These are phyloP conservation scores for Stevia rebaudiana DNA, from an alignment of 140 eudicot species.

Conservation along the genomic window DNA sequence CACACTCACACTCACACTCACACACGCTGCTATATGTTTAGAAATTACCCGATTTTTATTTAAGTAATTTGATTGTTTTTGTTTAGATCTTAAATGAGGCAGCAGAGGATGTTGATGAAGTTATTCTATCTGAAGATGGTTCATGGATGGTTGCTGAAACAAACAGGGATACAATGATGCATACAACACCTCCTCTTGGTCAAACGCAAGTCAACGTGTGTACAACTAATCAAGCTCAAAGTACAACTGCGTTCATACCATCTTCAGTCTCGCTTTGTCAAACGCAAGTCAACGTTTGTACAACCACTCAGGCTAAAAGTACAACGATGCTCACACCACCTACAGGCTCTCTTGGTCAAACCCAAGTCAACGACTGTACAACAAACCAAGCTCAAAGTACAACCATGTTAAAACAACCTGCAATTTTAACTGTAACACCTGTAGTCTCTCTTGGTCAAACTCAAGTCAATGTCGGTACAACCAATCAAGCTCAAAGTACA, in stretches of 20 bases:
- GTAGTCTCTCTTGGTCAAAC: constrained; percentile 2
- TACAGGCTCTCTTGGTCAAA: background rate
- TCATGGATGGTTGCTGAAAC: constrained; percentile 31
- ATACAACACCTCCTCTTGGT: background rate
- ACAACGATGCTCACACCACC: background rate
- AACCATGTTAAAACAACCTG: background rate
- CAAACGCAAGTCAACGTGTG: background rate
- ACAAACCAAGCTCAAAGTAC: constrained; percentile 1
- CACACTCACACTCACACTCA: background rate
- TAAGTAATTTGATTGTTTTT: constrained; percentile 1
- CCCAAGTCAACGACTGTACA: background rate
- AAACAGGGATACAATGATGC: constrained; percentile 11
- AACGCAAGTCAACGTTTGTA: background rate
- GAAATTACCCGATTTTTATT: background rate
- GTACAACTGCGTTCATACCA: constrained; percentile 8
- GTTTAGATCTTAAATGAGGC: constrained; percentile 41
- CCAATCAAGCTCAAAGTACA: background rate
- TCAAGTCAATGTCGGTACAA: background rate
- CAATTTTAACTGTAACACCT: background rate
- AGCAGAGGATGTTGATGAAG: constrained; percentile 25
- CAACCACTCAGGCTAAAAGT: background rate
- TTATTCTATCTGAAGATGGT: constrained; percentile 33
- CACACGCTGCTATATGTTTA: background rate
- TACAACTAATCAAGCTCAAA: background rate
- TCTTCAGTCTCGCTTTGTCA: background rate